Evolutionary conservation across 768 basidiomycete genomes (phyloP), one percentile per base, ranked within the genome.

Genomic region (Mycena amicta): DNA sequence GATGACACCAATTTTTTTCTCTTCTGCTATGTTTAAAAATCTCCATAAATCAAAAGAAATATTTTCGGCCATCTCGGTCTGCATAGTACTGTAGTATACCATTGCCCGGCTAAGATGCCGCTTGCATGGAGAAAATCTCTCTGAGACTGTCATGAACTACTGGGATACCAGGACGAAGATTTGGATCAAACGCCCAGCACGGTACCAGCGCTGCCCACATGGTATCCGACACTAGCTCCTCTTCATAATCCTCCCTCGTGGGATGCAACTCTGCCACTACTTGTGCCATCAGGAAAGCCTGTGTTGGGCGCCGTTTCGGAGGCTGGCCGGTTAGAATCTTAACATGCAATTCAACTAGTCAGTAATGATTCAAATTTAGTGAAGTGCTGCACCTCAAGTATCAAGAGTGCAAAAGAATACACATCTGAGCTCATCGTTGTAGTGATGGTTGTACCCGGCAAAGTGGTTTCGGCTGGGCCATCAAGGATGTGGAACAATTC

Each of bases 301-400:
- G 41, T 18, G 22, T 37, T 13, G 50, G 56, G 25, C 56, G 4
- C 3, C 51, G 43, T 39, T 57, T 57, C 1, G 51, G 56, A 2
- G 56, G 56, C 25, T 52, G 50, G 26, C 50, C 23, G n/a, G 43
- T 57, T 3, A 57, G 22, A n/a, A 57, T 52, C 56, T 57, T n/a
- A 8, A 37, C 18, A 37, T 37, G 18, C 11, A 37, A 37, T 37
- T 37, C 8, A 18, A 8, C 8, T 37, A n/a, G 33, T 8, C 8
- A 37, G 8, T 37, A 37, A 37, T 8, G 11, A 37, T 18, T 37
- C 18, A 18, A 8, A 8, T 2, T 13, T n/a, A n/a, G 22, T n/a
- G n/a, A n/a, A n/a, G n/a, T n/a, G 52, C 56, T 3, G n/a, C n/a
- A 67, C 66, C 41, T 67, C 63, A 22, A 62, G 31, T 15, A 58